Conservation (phyloP, 1,284 basidiomycete species). For the Apiotrichum gracile region DNA sequence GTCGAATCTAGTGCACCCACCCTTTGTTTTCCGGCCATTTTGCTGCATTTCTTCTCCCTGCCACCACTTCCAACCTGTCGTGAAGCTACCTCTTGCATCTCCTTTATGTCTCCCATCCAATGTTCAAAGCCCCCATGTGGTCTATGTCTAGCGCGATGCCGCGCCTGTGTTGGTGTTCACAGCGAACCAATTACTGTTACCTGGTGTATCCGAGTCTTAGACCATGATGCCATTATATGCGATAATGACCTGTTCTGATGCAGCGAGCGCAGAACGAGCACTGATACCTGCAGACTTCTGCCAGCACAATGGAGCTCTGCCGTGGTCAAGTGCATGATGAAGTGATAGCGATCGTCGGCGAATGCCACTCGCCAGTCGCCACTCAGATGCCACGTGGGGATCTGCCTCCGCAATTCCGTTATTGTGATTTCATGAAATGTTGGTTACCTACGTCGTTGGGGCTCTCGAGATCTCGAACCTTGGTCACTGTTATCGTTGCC, state of each 20-base stretch:
- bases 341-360: too few relatives aligned
- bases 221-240: slow-evolving; percentile 5
- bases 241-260: background rate
- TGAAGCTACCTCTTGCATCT: background rate
- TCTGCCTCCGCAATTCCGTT: too few relatives aligned
- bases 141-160: background rate
- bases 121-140: background rate
- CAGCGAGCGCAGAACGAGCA: background rate
- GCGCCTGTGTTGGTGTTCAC: background rate
- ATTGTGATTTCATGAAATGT: too few relatives aligned
- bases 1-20: background rate
- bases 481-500: background rate
- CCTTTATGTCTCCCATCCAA: background rate
- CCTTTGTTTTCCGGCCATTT: background rate
- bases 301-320: too few relatives aligned
- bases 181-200: background rate
- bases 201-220: slow-evolving; percentile 10
- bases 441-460: too few relatives aligned
- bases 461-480: too few relatives aligned
- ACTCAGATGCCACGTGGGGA: too few relatives aligned
- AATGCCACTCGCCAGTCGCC: too few relatives aligned
- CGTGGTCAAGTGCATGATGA: too few relatives aligned
- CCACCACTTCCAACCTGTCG: background rate
- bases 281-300: too few relatives aligned
- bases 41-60: background rate